phyloP scores from a whole-genome alignment of 2,329 filamentous ascomycete species.

The Boeremia lycopersici region DNA sequence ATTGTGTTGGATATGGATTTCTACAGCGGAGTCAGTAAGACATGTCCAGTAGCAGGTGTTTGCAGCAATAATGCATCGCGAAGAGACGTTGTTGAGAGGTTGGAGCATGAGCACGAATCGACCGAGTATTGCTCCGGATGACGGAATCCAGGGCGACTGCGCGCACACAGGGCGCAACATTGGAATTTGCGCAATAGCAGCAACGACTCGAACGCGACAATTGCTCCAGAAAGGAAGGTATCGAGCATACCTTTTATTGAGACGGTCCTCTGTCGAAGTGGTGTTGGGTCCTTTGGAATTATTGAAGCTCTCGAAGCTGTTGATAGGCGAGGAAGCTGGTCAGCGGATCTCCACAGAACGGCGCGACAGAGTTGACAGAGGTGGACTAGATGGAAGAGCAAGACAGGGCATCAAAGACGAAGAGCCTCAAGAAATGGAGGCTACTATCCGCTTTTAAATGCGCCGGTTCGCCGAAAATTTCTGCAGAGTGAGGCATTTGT shows the following conservation, averaged over 20 bases:
- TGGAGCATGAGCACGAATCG: slow-evolving; percentile 11
- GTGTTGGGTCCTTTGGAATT: slow-evolving; percentile 21
- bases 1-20: slow-evolving; percentile 38
- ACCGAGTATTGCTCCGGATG: slow-evolving; percentile 12
- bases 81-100: neutral
- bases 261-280: slow-evolving; percentile 25
- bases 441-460: slow-evolving; percentile 39
- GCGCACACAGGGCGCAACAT: slow-evolving; percentile 4
- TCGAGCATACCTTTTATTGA: slow-evolving; percentile 43
- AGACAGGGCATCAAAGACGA: slow-evolving; percentile 39
- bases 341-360: slow-evolving; percentile 36
- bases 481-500: slow-evolving; percentile 47
- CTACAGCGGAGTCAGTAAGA: slow-evolving; percentile 27
- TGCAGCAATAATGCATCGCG: slow-evolving; percentile 1
- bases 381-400: slow-evolving; percentile 33
- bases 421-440: slow-evolving; percentile 24
- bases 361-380: slow-evolving; percentile 30
- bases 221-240: slow-evolving; percentile 22
- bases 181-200: slow-evolving; percentile 17
- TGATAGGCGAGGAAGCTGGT: slow-evolving; percentile 35
- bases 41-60: neutral
- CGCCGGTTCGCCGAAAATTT: slow-evolving; percentile 41
- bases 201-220: slow-evolving; percentile 18
- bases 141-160: slow-evolving; percentile 15
- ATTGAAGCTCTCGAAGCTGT: slow-evolving; percentile 34